Percentiles rank a stretch among this genome's conserved stretches.
Conservation (phyloP, 2,329 filamentous ascomycete species). For the Calycina marina region DNA sequence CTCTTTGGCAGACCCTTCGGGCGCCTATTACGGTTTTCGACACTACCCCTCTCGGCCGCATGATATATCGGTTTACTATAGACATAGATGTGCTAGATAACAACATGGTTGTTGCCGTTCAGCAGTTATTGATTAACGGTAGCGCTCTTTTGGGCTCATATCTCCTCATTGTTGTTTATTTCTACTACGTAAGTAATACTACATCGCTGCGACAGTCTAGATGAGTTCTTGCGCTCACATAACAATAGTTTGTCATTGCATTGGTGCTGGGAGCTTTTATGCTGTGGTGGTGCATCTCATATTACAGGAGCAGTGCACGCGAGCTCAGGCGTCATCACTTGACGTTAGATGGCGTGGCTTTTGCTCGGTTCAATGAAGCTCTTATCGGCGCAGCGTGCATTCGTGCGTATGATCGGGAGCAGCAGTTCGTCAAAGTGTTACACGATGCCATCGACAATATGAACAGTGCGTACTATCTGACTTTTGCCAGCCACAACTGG, state of each 20-base stretch:
- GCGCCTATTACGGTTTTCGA: slow-evolving; percentile 60
- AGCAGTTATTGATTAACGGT: slow-evolving; percentile 51
- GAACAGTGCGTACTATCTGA: slow-evolving; percentile 54
- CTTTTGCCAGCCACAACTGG: slow-evolving; percentile 55
- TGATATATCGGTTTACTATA: slow-evolving; percentile 82
- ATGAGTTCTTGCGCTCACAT: no score
- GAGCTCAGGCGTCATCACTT: slow-evolving; percentile 56
- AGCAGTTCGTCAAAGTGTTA: slow-evolving; percentile 39
- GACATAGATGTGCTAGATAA: slow-evolving; percentile 95
- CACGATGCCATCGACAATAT: slow-evolving; percentile 46
- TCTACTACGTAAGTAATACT: slow-evolving; percentile 63
- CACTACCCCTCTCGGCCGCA: slow-evolving; percentile 53
- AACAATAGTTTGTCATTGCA: no score
- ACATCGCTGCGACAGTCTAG: slow-evolving; percentile 43
- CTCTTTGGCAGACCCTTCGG: slow-evolving; percentile 44
- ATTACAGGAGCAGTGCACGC: slow-evolving; percentile 51
- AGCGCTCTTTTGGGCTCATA: slow-evolving; percentile 74
- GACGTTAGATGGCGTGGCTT: slow-evolving; percentile 48
- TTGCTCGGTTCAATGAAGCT: slow-evolving; percentile 50
- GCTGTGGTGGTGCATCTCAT: no score
- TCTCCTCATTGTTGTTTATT: slow-evolving; percentile 80
- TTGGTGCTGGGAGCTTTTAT: no score
- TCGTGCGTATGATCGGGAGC: slow-evolving; percentile 46
- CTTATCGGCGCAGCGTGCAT: slow-evolving; percentile 48
- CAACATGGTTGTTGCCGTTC: slow-evolving; percentile 67